Evolutionary conservation across 2,329 filamentous ascomycete species (phyloP), one percentile per base, ranked within the genome.

Genomic region (Ambrosiella xylebori): DNA sequence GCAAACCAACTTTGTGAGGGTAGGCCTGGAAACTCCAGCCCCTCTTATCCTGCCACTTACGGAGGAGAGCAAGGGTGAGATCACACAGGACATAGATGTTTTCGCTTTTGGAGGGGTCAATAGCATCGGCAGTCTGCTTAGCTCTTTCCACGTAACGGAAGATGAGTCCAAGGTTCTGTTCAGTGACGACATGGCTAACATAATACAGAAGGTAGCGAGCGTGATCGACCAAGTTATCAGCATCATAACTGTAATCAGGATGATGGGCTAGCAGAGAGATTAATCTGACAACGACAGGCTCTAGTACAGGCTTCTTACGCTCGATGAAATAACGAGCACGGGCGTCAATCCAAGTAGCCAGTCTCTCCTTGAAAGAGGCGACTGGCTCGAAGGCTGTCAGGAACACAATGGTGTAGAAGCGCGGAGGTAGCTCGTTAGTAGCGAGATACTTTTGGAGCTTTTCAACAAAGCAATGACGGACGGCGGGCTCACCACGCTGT

Each of bases 361-460:
- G 84, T 47, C 84, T 81, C 54, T 80, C 81, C 67, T 84, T 86
- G 67, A 95, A 79, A 13, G 80, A 78, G n/a, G 72, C 67, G 41
- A 81, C 78, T 0, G 91, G 93, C 70, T 98, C 93, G 67, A 93
- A 96, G 1, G 93, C 91, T 38, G 89, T 85, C 49, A 97, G 73
- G 72, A 96, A 97, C 5, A 95, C 76, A 45, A 95, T 84, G 0
- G 88, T 86, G 68, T 95, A 93, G 75, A 94, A 98, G 8, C 91
- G 82, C 11, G 77, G 73, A 1, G 81, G 77, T 1, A 95, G 76
- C 63, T 77, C 81, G 58, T 78, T 79, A 57, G 85, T 80, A 8
- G 86, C 85, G 3, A 97, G 79, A 65, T 95, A 91, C 70, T 95
- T 96, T 70, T 95, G 93, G 45, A 98, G 74, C 64, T 90, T 89